These are phyloP conservation scores for Leccinum angustisporum DNA, from an alignment of 1,284 basidiomycete genomes.

Conservation along the genomic window DNA sequence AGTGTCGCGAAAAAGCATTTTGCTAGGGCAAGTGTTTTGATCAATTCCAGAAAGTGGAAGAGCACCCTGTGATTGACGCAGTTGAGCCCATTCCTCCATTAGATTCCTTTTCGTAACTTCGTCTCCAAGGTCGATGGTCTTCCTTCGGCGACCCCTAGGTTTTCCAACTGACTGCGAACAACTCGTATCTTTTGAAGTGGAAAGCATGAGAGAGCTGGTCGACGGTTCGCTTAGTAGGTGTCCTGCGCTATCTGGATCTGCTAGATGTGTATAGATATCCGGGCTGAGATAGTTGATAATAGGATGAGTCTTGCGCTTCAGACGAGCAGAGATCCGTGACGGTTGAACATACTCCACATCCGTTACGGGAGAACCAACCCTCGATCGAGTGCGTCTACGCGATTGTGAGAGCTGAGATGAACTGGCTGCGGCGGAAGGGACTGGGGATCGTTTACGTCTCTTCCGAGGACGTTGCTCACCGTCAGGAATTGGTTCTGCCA, in stretches of 20 bases:
- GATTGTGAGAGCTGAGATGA: slow-evolving; percentile 12
- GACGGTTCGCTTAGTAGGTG: slow-evolving; percentile 14
- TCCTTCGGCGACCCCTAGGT: slow-evolving; percentile 19
- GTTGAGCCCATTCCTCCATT: slow-evolving; percentile 32
- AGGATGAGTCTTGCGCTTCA: slow-evolving; percentile 20
- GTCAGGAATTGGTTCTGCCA: slow-evolving; percentile 1
- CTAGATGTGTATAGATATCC: slow-evolving; percentile 33
- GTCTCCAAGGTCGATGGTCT: slow-evolving; percentile 18
- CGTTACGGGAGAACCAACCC: slow-evolving; percentile 17
- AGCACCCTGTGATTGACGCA: slow-evolving; percentile 30
- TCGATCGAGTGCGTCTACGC: slow-evolving; percentile 19
- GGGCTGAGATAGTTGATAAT: slow-evolving; percentile 14
- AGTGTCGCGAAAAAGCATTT: background rate
- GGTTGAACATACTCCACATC: slow-evolving; percentile 8
- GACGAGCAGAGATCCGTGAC: slow-evolving; percentile 23
- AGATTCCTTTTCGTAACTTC: slow-evolving; percentile 23
- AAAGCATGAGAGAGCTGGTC: slow-evolving; percentile 2
- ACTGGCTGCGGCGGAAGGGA: slow-evolving; percentile 17
- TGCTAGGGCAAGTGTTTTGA: slow-evolving; percentile 1
- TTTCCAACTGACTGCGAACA: slow-evolving; percentile 9
- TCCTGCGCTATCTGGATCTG: slow-evolving; percentile 15
- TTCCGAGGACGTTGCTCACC: slow-evolving; percentile 19
- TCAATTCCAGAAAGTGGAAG: slow-evolving; percentile 15
- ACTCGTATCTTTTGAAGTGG: slow-evolving; percentile 3
- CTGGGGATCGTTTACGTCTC: slow-evolving; percentile 23